Base-by-base conservation (phyloP, 129 eudicot species). In the Pittosporum tobira region DNA sequence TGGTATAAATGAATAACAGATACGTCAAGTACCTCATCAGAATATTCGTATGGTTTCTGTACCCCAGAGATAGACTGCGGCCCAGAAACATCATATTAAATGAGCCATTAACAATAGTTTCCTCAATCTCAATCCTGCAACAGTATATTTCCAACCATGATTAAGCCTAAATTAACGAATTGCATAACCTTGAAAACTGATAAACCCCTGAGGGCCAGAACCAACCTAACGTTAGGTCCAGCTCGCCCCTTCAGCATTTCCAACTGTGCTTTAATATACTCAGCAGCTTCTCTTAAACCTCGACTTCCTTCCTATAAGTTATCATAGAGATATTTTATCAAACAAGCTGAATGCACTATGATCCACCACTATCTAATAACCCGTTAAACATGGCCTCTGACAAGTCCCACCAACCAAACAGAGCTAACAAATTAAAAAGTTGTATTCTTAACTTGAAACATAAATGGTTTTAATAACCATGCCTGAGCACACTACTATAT, bases 21-120 rank as follows among this genome's bases (percentile, higher is more conserved):
- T 19, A 10, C 16, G 51, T 30, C 5, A 48, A 30, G 9, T 77
- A 93, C 99, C 99, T 87, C 96, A 93, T 87, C 45, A 81, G 66
- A 50, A 93, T 76, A 73, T 93, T 93, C 30, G 91, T 87, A 67
- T 87, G 99, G 57, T 88, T 77, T 66, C 94, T 81, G 49, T 93
- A 93, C 54, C 88, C 84, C 69, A 87, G 77, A 66, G 99, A 87
- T 52, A 93, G 73, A 65, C 99, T 87, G 60, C 80, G 91, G 37
- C 99, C 94, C 74, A 93, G 53, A 73, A 93, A 93, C 70, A 78
- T 76, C 99, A 93, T 93, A 73, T 81, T 93, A 82, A 93, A 93
- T 19, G 99, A 83, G 62, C 99, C 99, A 71, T 81, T 84, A 57
- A 93, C 87, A 63, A 43, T 51, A 27, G 74, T 84, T 63, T 93